A percentile compares a stretch with the other conserved stretches of the same genome.
Evolutionary conservation across 306 rosid genomes (phyloP).

Genomic region (Cicer judaicum): DNA sequence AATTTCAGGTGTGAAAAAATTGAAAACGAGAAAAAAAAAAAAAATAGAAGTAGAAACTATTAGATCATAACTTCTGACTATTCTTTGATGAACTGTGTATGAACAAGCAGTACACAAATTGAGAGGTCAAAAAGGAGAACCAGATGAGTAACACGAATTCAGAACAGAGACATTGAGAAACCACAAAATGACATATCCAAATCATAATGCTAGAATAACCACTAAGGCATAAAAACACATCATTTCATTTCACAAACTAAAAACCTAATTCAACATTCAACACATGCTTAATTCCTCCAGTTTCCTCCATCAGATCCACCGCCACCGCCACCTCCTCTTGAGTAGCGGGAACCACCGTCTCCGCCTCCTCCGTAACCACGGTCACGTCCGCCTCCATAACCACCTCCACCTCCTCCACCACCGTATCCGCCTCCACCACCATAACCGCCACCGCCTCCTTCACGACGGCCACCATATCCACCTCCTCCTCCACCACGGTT

Average conservation of each 20-base stretch:
- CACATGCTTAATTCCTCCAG: conserved; percentile 66
- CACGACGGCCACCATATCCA: conserved; percentile 53
- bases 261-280: not conserved
- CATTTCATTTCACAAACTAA: not conserved
- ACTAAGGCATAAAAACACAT: not conserved
- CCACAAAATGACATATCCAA: not conserved
- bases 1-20: no score
- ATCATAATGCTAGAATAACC: not conserved
- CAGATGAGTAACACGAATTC: conserved; percentile 23
- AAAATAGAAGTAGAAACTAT: not conserved
- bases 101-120: conserved; percentile 41
- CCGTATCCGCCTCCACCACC: conserved; percentile 52
- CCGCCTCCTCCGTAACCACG: conserved; percentile 53
- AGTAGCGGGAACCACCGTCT: conserved; percentile 54
- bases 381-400: conserved; percentile 55
- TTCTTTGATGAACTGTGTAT: conserved; percentile 35
- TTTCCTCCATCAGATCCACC: conserved; percentile 73
- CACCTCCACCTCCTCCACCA: conserved; percentile 30
- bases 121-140: conserved; percentile 54
- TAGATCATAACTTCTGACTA: conserved; percentile 33
- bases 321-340: conserved; percentile 60
- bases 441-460: conserved; percentile 36
- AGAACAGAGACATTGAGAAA: not conserved
- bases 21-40: no score
- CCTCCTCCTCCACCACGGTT: conserved; percentile 47